Evolutionary conservation across 1,284 basidiomycete species (phyloP), one percentile per base, ranked within the genome.

Genomic region (Ceratobasidium sp.): DNA sequence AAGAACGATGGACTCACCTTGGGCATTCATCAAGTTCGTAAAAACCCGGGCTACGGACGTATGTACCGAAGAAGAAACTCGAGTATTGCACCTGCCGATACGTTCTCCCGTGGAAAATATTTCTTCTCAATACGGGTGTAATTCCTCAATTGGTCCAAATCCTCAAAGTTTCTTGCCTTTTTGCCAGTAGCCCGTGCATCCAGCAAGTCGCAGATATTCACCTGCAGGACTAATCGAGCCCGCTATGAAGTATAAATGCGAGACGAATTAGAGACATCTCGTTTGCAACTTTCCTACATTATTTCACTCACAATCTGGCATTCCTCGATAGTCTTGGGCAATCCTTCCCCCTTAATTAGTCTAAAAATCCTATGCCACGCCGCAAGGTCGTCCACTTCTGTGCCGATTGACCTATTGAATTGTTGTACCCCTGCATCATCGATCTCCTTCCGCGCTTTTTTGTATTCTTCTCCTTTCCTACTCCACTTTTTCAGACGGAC

Each of bases 321-420:
- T n/a, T 49, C 46, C 46, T 49, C 46, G 15, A 49, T n/a, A 13
- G 46, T 49, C 46, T 49, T 49, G 13, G 46, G 46, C 46, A 49
- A 49, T 49, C 15, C 13, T 49, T 49, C 46, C 19, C 46, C 46
- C 46, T 49, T 13, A 49, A 49, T 49, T 1, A 4, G 13, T 49
- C 19, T 15, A 49, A 49, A 49, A 49, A 49, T 5, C 19, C 46
- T 49, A n/a, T 49, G 46, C 46, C 46, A 49, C 46, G 46, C 46
- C 46, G 46, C 13, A 49, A 49, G 46, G 15, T 49, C 46, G 46
- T 49, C 46, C 46, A 49, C 46, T 11, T 34, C 19, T 1, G 49
- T 51, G 22, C 34, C 52, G 51, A 69, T 54, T 11, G 32, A 34
- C 46, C 19, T 49, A 40, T 69, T 69, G 52, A 69, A 69, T 13